A percentile compares a stretch with the other conserved stretches of the same genome.
These are phyloP conservation scores for Echria macrotheca DNA, from an alignment of 495 filamentous ascomycete species.

Conservation along the genomic window DNA sequence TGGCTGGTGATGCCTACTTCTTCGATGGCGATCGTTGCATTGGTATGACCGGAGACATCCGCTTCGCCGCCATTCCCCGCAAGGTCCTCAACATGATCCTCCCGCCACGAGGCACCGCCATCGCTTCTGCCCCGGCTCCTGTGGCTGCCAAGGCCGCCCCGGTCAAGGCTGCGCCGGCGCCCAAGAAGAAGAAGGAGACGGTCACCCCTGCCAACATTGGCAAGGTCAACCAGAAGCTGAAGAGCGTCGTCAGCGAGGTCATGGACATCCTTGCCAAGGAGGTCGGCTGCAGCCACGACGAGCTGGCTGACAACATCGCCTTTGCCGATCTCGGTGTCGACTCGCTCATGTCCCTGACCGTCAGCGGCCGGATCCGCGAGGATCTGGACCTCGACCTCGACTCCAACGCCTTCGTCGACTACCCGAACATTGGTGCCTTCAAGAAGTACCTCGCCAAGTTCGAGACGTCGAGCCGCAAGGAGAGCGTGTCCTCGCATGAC, in stretches of 20 bases:
- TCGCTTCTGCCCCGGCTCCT: constrained; percentile 23
- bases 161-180: constrained; percentile 34
- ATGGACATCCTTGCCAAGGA: constrained; percentile 63
- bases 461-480: constrained; percentile 33
- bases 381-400: constrained; percentile 54
- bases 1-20: constrained; percentile 58
- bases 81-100: constrained; percentile 61
- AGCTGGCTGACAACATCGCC: constrained; percentile 51
- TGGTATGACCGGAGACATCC: constrained; percentile 46
- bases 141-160: constrained; percentile 31
- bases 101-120: constrained; percentile 50
- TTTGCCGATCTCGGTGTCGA: constrained; percentile 57
- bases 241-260: constrained; percentile 38
- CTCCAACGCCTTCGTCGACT: constrained; percentile 47
- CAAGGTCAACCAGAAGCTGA: constrained; percentile 39
- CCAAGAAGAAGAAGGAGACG: constrained; percentile 37
- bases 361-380: constrained; percentile 50
- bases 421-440: constrained; percentile 54
- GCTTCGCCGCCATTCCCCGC: constrained; percentile 63
- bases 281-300: constrained; percentile 55
- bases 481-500: constrained; percentile 18
- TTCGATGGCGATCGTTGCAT: constrained; percentile 60
- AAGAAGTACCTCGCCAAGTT: constrained; percentile 51
- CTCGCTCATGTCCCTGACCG: constrained; percentile 52
- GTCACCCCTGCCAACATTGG: constrained; percentile 38